These are phyloP conservation scores for Hymenoscyphus fraxineus DNA, from an alignment of 2,329 filamentous ascomycete species.

Conservation along the genomic window DNA sequence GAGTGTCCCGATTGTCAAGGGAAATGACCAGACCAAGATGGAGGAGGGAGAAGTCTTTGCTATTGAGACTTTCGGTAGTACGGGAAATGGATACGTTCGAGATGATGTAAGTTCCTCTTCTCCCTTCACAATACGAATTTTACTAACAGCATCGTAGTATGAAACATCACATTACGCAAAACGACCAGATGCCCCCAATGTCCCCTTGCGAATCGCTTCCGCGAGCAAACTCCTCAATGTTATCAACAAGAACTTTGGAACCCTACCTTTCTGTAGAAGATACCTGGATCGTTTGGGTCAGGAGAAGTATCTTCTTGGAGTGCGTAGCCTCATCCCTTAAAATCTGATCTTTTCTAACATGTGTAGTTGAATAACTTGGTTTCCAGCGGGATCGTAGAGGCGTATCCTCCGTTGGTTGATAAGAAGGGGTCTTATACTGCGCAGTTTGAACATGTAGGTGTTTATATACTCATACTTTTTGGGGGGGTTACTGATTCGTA, in stretches of 20 bases:
- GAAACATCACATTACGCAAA: conserved; percentile 89
- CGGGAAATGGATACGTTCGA: conserved; percentile 80
- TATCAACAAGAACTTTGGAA: conserved; percentile 96
- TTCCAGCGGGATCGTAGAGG: conserved; percentile 76
- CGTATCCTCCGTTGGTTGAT: conserved; percentile 85
- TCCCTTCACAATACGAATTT: not conserved
- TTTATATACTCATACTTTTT: too few relatives aligned
- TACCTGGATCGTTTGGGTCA: conserved; percentile 91
- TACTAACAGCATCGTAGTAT: conserved; percentile 43
- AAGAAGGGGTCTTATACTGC: conserved; percentile 93
- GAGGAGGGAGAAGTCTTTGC: conserved; percentile 94
- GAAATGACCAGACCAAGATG: conserved; percentile 88
- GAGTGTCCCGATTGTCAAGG: conserved; percentile 91
- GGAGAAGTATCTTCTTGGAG: conserved; percentile 88
- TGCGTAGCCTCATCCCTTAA: conserved; percentile 43
- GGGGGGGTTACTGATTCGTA: too few relatives aligned
- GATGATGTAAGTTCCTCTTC: conserved; percentile 63
- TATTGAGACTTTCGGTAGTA: conserved; percentile 94
- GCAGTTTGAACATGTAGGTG: conserved; percentile 81
- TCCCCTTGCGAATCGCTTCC: conserved; percentile 71
- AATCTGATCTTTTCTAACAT: conserved; percentile 29
- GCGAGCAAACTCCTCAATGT: conserved; percentile 81
- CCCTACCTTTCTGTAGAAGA: conserved; percentile 82
- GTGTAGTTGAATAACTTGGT: conserved; percentile 79
- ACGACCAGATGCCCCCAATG: conserved; percentile 67